These are phyloP conservation scores for Scutellaria minor DNA, from an alignment of 257 asterid genomes.

Conservation along the genomic window DNA sequence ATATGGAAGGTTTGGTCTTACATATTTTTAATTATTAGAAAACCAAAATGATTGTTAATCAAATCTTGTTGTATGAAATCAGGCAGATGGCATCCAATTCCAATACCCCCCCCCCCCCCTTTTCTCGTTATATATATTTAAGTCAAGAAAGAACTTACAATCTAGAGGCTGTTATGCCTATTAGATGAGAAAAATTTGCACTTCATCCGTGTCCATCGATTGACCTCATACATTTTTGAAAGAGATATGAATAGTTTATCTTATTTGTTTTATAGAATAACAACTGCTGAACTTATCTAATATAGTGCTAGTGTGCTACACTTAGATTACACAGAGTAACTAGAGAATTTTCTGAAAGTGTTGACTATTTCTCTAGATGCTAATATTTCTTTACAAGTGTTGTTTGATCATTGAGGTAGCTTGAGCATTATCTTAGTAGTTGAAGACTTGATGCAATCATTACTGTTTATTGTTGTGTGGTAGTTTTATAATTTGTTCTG, in stretches of 20 bases:
- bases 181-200: background rate
- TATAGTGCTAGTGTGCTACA: background rate
- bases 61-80: background rate
- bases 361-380: background rate
- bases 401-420: conserved; percentile 21
- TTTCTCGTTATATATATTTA: too few relatives aligned
- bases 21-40: conserved; percentile 19
- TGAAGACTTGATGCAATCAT: conserved; percentile 6
- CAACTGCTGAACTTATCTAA: conserved; percentile 9
- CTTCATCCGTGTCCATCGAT: background rate
- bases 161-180: background rate
- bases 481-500: background rate
- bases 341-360: conserved; percentile 2
- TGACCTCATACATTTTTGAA: conserved; percentile 10
- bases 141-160: background rate
- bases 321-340: conserved; percentile 2
- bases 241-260: background rate
- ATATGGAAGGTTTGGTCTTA: conserved; percentile 64
- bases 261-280: conserved; percentile 2
- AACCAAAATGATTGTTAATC: conserved; percentile 2
- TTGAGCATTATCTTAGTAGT: conserved; percentile 11
- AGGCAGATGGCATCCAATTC: background rate
- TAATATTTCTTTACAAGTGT: background rate
- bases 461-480: background rate
- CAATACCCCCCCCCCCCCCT: background rate